Conservation (phyloP, 2,329 filamentous ascomycete species). For the Penicillium sp. region DNA sequence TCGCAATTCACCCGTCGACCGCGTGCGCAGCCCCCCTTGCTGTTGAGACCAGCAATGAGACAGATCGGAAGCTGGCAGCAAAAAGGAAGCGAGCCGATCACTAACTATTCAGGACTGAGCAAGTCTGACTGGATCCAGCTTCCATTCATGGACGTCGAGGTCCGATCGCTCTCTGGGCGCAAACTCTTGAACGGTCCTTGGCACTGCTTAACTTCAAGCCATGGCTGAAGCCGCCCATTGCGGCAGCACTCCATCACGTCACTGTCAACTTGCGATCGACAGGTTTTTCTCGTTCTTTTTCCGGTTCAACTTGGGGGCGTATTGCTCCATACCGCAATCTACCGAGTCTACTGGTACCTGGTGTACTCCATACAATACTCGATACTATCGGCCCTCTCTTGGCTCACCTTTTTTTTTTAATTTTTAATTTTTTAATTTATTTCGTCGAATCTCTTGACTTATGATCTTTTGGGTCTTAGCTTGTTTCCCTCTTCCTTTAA, state of each 20-base stretch:
- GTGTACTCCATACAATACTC: conserved; percentile 3
- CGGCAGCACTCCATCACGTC: conserved; percentile 1
- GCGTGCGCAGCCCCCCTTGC: conserved; percentile 1
- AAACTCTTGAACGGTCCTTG: not conserved
- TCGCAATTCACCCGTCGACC: not conserved
- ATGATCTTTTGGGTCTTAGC: conserved; percentile 3
- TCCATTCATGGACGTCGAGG: not conserved
- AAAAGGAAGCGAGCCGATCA: not conserved
- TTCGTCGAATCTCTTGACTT: conserved; percentile 6
- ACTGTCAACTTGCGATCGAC: conserved; percentile 23
- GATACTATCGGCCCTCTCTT: conserved; percentile 7
- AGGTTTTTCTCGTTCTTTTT: conserved; percentile 6
- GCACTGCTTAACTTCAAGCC: not conserved
- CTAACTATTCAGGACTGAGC: not conserved
- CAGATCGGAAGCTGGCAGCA: not conserved
- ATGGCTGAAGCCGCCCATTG: conserved; percentile 6
- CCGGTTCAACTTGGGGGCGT: not conserved
- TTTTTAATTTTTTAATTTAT: not conserved
- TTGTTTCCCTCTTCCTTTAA: not conserved
- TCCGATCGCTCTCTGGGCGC: not conserved
- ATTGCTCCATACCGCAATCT: not conserved
- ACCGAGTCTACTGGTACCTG: not conserved
- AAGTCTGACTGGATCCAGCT: not conserved
- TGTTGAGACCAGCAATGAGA: not conserved
- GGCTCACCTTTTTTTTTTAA: conserved; percentile 10